Conservation (phyloP, 345 rosid species). For the Geranium brycei region DNA sequence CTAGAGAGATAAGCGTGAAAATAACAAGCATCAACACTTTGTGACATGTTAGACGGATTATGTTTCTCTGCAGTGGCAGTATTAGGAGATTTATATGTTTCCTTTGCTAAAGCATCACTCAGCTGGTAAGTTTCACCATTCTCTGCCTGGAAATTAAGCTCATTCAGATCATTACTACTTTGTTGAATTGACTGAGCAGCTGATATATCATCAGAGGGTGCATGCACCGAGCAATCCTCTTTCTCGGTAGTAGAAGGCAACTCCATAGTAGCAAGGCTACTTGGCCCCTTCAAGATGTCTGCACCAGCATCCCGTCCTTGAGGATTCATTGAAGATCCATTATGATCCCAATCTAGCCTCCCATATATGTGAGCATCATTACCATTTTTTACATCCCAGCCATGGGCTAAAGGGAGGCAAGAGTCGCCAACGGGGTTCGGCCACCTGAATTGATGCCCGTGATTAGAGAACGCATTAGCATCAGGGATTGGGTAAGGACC, state of each 20-base stretch:
- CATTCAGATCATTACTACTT: background rate
- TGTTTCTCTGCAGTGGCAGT: background rate
- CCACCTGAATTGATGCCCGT: background rate
- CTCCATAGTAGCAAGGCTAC: background rate
- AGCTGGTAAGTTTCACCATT: background rate
- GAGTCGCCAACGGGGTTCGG: background rate
- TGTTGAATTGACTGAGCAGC: background rate
- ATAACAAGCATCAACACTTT: background rate
- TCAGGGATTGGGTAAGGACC: background rate
- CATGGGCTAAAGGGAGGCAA: background rate
- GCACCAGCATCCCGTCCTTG: background rate
- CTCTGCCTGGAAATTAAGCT: background rate
- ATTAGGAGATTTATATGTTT: background rate
- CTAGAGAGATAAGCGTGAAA: background rate
- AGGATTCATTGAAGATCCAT: background rate
- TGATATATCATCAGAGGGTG: background rate
- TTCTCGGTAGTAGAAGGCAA: background rate
- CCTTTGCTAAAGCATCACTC: background rate
- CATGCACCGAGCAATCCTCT: background rate
- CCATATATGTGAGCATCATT: slow-evolving; percentile 1
- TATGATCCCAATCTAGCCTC: background rate
- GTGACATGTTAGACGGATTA: background rate
- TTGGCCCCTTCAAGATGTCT: background rate
- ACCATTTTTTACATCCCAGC: slow-evolving; percentile 2
- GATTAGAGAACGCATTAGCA: background rate